Conservation (phyloP, 192 early-diverging fungal genomes). For the Umbelopsis isabellina region DNA sequence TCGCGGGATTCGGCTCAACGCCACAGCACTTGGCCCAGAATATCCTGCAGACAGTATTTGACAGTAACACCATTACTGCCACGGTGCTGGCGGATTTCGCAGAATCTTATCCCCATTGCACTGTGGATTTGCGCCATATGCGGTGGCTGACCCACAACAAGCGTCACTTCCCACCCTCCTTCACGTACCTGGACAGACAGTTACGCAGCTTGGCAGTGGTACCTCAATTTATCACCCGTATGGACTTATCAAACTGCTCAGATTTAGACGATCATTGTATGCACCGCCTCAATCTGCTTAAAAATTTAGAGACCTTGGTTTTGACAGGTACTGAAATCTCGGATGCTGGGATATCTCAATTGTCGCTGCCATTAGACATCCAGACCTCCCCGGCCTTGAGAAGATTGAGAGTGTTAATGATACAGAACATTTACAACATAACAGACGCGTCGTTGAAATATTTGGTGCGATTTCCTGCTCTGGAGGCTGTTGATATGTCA, state of each 20-base stretch:
- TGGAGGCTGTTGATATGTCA: neutral
- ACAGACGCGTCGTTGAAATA: neutral
- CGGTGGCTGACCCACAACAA: neutral
- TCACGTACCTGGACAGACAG: neutral
- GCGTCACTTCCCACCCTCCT: neutral
- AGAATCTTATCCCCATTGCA: neutral
- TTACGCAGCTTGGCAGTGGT: neutral
- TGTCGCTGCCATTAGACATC: neutral
- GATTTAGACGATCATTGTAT: neutral
- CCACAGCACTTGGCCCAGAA: neutral
- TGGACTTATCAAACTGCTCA: neutral
- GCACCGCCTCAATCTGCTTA: neutral
- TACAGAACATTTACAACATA: neutral
- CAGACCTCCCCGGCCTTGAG: neutral
- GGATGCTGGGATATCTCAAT: neutral
- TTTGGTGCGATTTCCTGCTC: neutral
- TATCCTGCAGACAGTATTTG: neutral
- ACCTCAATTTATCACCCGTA: neutral
- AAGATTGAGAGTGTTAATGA: neutral
- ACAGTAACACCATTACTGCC: neutral
- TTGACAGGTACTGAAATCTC: neutral
- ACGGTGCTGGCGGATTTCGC: conserved; percentile 6
- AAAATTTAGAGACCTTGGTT: neutral
- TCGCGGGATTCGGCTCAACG: neutral
- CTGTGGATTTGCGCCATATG: neutral